Percentiles rank a stretch among this genome's conserved stretches.
phyloP scores from a whole-genome alignment of 176 grass and related monocot species.

The Carex parvula region DNA sequence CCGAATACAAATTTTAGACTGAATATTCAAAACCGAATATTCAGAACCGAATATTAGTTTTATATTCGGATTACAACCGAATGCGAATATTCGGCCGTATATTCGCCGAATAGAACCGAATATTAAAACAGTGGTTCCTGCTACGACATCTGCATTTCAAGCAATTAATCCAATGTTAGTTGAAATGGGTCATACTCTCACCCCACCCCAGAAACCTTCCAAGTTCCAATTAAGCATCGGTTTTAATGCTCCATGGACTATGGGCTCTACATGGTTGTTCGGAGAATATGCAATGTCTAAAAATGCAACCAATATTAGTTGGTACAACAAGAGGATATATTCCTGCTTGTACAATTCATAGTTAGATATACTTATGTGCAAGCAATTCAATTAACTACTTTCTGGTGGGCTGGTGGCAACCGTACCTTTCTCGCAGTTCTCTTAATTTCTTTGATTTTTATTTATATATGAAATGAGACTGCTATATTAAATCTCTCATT shows the following conservation, averaged over 20 bases:
- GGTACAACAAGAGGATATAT: background rate
- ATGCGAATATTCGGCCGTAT: no score
- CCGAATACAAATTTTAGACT: no score
- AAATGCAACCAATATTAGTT: background rate
- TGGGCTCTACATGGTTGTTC: background rate
- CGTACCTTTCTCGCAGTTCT: no score
- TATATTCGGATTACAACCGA: no score
- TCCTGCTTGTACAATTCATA: background rate
- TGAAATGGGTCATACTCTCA: background rate
- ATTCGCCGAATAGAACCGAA: no score
- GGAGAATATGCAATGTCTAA: background rate
- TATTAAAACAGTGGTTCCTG: no score
- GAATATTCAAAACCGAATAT: no score
- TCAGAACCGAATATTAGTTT: no score
- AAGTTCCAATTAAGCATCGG: background rate
- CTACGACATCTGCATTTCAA: background rate
- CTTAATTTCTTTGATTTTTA: no score
- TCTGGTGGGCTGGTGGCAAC: background rate
- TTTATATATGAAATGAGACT: no score
- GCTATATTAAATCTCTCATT: no score
- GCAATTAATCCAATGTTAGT: background rate
- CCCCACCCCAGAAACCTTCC: background rate
- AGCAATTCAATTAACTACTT: slow-evolving; percentile 6
- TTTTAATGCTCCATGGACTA: background rate
- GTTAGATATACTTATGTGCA: background rate